phyloP scores from a whole-genome alignment of 129 eudicot species.

The Pittosporum tobira region DNA sequence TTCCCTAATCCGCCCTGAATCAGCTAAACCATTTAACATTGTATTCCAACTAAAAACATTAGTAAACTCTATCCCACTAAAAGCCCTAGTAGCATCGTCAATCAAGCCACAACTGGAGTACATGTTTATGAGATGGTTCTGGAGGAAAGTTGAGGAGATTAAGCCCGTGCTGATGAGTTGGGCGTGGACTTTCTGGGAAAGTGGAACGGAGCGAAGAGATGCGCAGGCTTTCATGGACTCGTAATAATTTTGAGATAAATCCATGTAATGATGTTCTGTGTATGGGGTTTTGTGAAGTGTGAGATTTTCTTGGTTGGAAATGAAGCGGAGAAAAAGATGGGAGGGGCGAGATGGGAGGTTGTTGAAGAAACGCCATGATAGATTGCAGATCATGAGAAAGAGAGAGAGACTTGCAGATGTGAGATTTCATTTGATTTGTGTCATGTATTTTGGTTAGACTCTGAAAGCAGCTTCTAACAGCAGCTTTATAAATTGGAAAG shows the following conservation, averaged over 20 bases:
- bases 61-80: conserved; percentile 20
- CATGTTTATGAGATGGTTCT: conserved; percentile 34
- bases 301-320: conserved; percentile 17
- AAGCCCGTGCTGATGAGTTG: conserved; percentile 36
- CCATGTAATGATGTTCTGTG: conserved; percentile 25
- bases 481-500: no score
- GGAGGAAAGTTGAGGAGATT: conserved; percentile 30
- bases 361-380: conserved; percentile 24
- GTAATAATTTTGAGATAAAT: conserved; percentile 29
- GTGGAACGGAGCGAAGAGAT: conserved; percentile 11
- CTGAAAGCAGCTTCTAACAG: no score
- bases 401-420: not conserved
- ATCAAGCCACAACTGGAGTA: conserved; percentile 35
- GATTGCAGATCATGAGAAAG: conserved; percentile 25
- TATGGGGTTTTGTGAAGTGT: conserved; percentile 1
- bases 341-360: conserved; percentile 6
- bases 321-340: conserved; percentile 20
- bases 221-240: conserved; percentile 27
- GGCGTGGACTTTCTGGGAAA: conserved; percentile 31
- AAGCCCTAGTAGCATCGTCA: conserved; percentile 36
- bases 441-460: conserved; percentile 1
- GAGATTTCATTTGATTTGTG: conserved; percentile 16
- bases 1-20: conserved; percentile 18
- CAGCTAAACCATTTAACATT: conserved; percentile 32
- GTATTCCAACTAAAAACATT: conserved; percentile 50